Base-by-base conservation (phyloP, 2,329 filamentous ascomycete genomes). In the Cytospora mali region DNA sequence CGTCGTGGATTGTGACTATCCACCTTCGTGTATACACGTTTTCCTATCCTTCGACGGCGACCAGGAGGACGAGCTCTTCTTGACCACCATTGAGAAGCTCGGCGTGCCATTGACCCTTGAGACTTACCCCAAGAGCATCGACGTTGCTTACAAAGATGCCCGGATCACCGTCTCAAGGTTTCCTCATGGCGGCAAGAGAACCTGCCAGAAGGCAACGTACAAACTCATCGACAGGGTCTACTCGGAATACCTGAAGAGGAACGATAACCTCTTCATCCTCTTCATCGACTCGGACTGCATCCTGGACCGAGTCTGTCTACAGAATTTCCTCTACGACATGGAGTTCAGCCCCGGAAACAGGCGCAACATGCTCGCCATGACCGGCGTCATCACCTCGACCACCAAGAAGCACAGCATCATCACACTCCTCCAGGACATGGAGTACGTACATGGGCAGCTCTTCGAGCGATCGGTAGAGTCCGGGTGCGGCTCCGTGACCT, bases 321-420 rank as follows among this genome's bases (percentile, higher is more conserved):
- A 97, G 74, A 98, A 97, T 75, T 98, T 98, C 76, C 91, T 98
- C 79, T 97, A 95, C 76, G 94, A 98, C 74, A 98, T 98, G 95
- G 93, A 98, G 76, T 81, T 98, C 65, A 97, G 94, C 75, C 94
- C 94, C 0, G 93, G 93, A 60, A 96, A 93, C 77, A 88, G 91
- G 72, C 87, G 88, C 72, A 92, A 96, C 74, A 97, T 97, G 92
- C 82, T 98, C 71, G 94, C 94, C 58, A 97, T 97, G 92, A 98
- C 94, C 16, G 94, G 94, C 33, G 91, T 98, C 71, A 98, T 98
- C 72, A 98, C 94, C 2, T 94, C 93, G 1, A 97, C 93, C 0
- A 97, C 94, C 0, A 86, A 89, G 70, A 95, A 91, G 70, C 90
- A 96, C 74, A 92, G 90, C 68, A 80, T 98, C 61, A 91, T 98